These are phyloP conservation scores for Crucihimalaya himalaica DNA, from an alignment of 345 rosid species.

Conservation along the genomic window DNA sequence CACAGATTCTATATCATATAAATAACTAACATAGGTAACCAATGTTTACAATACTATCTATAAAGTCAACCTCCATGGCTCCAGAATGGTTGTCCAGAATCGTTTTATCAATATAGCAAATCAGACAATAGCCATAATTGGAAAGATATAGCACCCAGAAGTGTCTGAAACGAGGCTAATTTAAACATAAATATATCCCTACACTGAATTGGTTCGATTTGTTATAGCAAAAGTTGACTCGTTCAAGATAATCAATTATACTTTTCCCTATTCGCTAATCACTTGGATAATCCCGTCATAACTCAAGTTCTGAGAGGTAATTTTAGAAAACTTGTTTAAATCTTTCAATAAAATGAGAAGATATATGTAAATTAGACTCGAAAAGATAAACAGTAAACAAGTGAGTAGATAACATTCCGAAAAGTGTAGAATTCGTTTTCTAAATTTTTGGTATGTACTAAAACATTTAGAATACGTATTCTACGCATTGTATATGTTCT, in stretches of 20 bases:
- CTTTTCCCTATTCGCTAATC: background rate
- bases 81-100: conserved; percentile 55
- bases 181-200: background rate
- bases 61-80: conserved; percentile 63
- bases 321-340: background rate
- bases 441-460: no score
- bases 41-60: conserved; percentile 15
- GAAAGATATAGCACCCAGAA: background rate
- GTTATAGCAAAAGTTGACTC: conserved; percentile 7
- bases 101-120: conserved; percentile 10
- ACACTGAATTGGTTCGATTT: background rate
- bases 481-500: no score
- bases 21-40: background rate
- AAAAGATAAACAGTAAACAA: conserved; percentile 16
- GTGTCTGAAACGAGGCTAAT: conserved; percentile 3
- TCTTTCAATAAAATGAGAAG: background rate
- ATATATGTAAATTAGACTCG: background rate
- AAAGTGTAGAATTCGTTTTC: no score
- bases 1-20: conserved; percentile 1
- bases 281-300: background rate
- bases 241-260: background rate
- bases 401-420: background rate
- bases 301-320: background rate
- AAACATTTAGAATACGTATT: no score
- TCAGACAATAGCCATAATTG: conserved; percentile 4